A percentile compares a stretch with the other conserved stretches of the same genome.
Evolutionary conservation across 768 basidiomycete species (phyloP).

Genomic region (Hericium rajendrae): DNA sequence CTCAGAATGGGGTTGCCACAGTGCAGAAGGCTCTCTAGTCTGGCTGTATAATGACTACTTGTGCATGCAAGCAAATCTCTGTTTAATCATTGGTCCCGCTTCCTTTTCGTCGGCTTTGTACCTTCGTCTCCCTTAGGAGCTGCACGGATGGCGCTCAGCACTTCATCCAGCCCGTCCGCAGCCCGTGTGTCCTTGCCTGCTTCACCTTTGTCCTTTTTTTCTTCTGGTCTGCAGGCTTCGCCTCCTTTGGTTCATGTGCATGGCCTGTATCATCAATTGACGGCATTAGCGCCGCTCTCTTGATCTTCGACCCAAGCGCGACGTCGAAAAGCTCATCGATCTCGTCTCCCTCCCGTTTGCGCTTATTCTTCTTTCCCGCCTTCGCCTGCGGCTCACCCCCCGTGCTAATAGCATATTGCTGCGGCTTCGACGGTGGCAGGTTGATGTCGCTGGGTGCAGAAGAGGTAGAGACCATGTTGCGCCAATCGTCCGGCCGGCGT

Average conservation of each 20-base stretch:
- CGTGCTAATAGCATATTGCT: background rate
- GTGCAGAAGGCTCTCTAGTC: no score
- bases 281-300: slow-evolving; percentile 38
- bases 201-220: background rate
- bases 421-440: background rate
- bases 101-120: no score
- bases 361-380: slow-evolving; percentile 21
- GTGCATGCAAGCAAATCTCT: no score
- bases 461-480: slow-evolving; percentile 44
- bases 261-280: background rate
- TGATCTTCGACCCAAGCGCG: slow-evolving; percentile 47
- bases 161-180: slow-evolving; percentile 30
- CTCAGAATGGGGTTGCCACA: no score
- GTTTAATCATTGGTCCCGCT: no score
- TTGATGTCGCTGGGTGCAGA: background rate
- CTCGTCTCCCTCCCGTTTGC: slow-evolving; percentile 53
- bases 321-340: slow-evolving; percentile 67
- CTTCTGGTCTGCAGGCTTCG: background rate
- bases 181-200: slow-evolving; percentile 16
- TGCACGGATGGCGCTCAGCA: slow-evolving; percentile 50
- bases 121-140: slow-evolving; percentile 38
- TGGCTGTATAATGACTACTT: no score
- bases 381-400: slow-evolving; percentile 1
- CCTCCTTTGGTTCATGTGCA: background rate
- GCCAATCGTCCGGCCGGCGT: slow-evolving; percentile 81